A percentile compares a stretch with the other conserved stretches of the same genome.
phyloP scores from a whole-genome alignment of 139 green algal genomes.

The Pseudopediastrum boryanum region DNA sequence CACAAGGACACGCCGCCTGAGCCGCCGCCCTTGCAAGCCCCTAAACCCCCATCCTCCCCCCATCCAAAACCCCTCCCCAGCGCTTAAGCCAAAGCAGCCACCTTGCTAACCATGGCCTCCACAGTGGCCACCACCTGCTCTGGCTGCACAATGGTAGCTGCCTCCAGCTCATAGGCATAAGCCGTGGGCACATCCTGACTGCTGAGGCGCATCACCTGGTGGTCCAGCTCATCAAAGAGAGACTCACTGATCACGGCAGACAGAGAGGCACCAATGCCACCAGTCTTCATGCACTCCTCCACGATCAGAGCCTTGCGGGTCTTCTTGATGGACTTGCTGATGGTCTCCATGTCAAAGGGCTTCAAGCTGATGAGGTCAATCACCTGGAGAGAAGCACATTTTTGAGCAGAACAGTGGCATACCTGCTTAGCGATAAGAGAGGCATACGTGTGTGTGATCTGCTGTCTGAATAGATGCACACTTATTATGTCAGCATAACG shows the following conservation, averaged over 20 bases:
- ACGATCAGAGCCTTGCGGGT: conserved; percentile 91
- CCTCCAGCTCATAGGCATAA: conserved; percentile 94
- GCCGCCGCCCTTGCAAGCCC: no score
- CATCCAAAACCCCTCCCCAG: no score
- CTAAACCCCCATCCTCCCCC: no score
- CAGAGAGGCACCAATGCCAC: conserved; percentile 93
- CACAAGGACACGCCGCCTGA: no score
- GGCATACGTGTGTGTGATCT: no score
- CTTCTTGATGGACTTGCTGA: conserved; percentile 87
- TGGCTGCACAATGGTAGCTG: conserved; percentile 93
- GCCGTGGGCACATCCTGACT: conserved; percentile 94
- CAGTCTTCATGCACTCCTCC: conserved; percentile 98
- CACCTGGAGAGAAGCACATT: no score
- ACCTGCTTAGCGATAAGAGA: no score
- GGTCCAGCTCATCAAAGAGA: conserved; percentile 94
- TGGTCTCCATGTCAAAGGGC: conserved; percentile 97
- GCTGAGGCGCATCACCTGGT: conserved; percentile 83
- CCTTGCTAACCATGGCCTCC: conserved; percentile 31
- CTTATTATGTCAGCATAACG: no score
- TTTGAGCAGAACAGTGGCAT: no score
- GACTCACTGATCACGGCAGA: conserved; percentile 93
- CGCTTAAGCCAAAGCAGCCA: not conserved
- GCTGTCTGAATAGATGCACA: no score
- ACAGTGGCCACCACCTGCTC: conserved; percentile 78
- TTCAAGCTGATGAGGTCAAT: conserved; percentile 97